phyloP scores from a whole-genome alignment of 2,329 filamentous ascomycete species.

The Fusarium hostae region DNA sequence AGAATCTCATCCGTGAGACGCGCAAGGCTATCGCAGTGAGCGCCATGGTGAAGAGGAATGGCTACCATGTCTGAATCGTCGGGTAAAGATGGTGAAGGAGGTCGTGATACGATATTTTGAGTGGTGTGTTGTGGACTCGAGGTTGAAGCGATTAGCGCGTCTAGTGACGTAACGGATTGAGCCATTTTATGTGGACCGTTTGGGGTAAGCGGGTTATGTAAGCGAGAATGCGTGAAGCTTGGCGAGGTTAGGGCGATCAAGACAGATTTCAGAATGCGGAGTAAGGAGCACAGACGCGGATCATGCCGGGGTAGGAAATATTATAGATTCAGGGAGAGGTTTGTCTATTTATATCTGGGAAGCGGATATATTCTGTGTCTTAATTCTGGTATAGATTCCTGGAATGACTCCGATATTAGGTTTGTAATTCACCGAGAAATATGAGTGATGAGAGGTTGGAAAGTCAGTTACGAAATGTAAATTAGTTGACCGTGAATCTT shows the following conservation, averaged over 20 bases:
- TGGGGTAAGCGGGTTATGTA: conserved; percentile 28
- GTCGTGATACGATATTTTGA: background rate
- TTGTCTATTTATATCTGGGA: too few species aligned
- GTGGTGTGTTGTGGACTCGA: conserved; percentile 19
- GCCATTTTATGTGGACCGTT: conserved; percentile 26
- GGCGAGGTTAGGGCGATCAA: background rate
- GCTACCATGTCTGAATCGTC: conserved; percentile 4
- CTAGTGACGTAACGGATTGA: conserved; percentile 13
- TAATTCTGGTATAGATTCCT: rapidly evolving
- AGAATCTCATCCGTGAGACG: conserved; percentile 54
- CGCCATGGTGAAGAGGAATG: conserved; percentile 8
- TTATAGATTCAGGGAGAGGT: background rate
- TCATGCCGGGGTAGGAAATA: background rate
- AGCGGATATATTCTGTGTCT: too few species aligned
- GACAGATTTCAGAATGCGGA: background rate
- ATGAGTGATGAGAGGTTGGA: rapidly evolving
- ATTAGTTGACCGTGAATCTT: background rate
- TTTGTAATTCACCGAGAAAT: background rate
- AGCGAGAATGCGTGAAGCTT: background rate
- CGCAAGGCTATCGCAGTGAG: conserved; percentile 34
- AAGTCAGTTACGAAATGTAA: background rate
- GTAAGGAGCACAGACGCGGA: background rate
- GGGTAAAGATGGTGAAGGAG: background rate
- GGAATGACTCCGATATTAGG: background rate
- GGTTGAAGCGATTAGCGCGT: conserved; percentile 12